phyloP scores from a whole-genome alignment of 768 basidiomycete species.

The Pleurotus salmoneostramineus region DNA sequence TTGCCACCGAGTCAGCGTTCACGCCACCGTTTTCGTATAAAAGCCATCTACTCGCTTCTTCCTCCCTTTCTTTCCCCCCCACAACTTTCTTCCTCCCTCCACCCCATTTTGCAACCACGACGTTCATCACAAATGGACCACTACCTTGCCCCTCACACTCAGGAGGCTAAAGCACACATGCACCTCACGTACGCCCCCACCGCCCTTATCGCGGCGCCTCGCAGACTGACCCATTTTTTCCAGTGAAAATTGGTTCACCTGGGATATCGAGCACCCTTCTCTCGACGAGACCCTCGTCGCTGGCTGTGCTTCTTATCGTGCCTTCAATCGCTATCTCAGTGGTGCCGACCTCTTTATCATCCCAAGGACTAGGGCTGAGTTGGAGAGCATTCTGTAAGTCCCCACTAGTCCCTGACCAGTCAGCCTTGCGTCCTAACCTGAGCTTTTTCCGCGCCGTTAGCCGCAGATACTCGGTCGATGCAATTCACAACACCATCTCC shows the following conservation, averaged over 20 bases:
- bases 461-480: slow-evolving; percentile 72
- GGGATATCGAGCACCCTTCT: slow-evolving; percentile 69
- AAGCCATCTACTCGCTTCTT: not conserved
- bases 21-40: slow-evolving; percentile 6
- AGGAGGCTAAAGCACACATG: slow-evolving; percentile 68
- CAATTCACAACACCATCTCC: slow-evolving; percentile 78
- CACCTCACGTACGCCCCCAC: slow-evolving; percentile 54
- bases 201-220: slow-evolving; percentile 3
- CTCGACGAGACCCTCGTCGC: slow-evolving; percentile 74
- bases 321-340: slow-evolving; percentile 68
- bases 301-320: slow-evolving; percentile 76
- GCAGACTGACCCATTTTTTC: slow-evolving; percentile 15
- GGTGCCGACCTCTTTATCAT: slow-evolving; percentile 70
- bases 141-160: slow-evolving; percentile 69
- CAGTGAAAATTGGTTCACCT: slow-evolving; percentile 65
- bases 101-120: not conserved
- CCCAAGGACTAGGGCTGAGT: slow-evolving; percentile 59
- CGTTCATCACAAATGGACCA: slow-evolving; percentile 47
- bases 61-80: not conserved
- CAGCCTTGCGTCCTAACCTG: slow-evolving; percentile 11
- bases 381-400: slow-evolving; percentile 70
- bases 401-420: not conserved
- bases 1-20: slow-evolving; percentile 3
- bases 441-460: slow-evolving; percentile 29
- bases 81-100: not conserved